A percentile compares a stretch with the other conserved stretches of the same genome.
These are phyloP conservation scores for Lichtheimia hyalospora DNA, from an alignment of 371 early-diverging fungal species.

Conservation along the genomic window DNA sequence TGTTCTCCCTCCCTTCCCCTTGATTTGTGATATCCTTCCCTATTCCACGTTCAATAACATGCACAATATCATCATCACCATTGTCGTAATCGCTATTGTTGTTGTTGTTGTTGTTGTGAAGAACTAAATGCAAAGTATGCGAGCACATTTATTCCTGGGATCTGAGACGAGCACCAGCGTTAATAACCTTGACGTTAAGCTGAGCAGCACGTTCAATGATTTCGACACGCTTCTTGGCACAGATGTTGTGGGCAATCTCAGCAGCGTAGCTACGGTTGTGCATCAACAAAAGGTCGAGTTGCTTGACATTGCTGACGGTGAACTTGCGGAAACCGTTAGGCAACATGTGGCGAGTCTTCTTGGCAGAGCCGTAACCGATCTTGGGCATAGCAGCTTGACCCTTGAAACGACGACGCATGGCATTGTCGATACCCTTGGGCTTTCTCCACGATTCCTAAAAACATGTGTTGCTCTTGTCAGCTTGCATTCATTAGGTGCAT, in stretches of 20 bases:
- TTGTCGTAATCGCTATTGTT: not conserved
- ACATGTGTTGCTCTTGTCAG: not conserved
- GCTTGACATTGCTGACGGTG: slow-evolving; percentile 91
- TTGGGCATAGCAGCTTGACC: slow-evolving; percentile 99
- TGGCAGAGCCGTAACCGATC: slow-evolving; percentile 99
- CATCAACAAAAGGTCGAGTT: slow-evolving; percentile 97
- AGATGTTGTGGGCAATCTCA: slow-evolving; percentile 98
- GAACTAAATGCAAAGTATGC: not conserved
- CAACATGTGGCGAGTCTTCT: slow-evolving; percentile 93
- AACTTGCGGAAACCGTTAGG: slow-evolving; percentile 99
- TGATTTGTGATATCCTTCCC: not conserved
- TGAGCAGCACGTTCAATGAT: slow-evolving; percentile 98
- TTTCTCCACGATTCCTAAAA: slow-evolving; percentile 97
- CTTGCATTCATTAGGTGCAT: not conserved
- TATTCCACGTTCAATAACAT: not conserved
- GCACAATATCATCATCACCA: not conserved
- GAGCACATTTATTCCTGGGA: slow-evolving; percentile 73
- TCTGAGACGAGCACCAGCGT: slow-evolving; percentile 95
- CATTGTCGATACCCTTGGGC: slow-evolving; percentile 99
- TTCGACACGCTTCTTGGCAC: slow-evolving; percentile 95
- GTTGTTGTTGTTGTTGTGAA: not conserved
- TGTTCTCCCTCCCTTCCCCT: not conserved
- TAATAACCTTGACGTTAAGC: slow-evolving; percentile 97
- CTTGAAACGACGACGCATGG: slow-evolving; percentile 98
- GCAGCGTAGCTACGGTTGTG: slow-evolving; percentile 99